Evolutionary conservation across 2,329 filamentous ascomycete species (phyloP), one percentile per base, ranked within the genome.

Genomic region (Colletotrichum ledebouriae): DNA sequence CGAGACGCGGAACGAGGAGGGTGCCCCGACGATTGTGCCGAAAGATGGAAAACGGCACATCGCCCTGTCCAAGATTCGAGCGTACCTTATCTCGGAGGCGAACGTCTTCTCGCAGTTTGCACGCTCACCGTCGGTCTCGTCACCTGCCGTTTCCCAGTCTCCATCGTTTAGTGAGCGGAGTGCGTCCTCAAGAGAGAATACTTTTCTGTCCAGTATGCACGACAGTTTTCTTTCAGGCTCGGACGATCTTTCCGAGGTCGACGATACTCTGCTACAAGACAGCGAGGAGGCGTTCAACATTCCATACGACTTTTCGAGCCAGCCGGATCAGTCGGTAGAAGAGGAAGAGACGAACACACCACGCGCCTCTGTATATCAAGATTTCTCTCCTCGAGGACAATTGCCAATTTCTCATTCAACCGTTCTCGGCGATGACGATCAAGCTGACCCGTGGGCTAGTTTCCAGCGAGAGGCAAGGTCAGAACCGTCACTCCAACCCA

Each of bases 11-110:
- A 71, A 74, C n/a, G 72, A 73, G 2, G 76, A 78, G 11, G 76
- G 73, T 5, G 69, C 72, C 6, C 77, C 83, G 1, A 73, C 74
- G 22, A 79, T 83, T 22, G 74, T 81, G 2, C 83, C 83, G 25
- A 90, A 87, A 75, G 82, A 89, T 67, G 90, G 90, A 22, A 92
- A 92, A 75, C 84, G 90, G 25, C 87, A 89, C 66, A 81, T 93
- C 56, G 85, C 84, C 15, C 79, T 93, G n/a, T 84, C 86, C 15
- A 86, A 86, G 58, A 86, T 93, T 37, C 85, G 87, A 22, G 90
- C 89, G 13, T 87, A 86, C 71, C 77, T 93, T 33, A 88, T 92
- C 46, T 90, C 90, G 3, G 90, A 93, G 72, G 87, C 89, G 17
- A 89, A 88, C 53, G 84, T 89, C 44, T 92, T 92, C 66, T 87